These are phyloP conservation scores for Cyclotella choctawhatcheeana DNA, from an alignment of 108 stramenopile genomes.

Conservation along the genomic window DNA sequence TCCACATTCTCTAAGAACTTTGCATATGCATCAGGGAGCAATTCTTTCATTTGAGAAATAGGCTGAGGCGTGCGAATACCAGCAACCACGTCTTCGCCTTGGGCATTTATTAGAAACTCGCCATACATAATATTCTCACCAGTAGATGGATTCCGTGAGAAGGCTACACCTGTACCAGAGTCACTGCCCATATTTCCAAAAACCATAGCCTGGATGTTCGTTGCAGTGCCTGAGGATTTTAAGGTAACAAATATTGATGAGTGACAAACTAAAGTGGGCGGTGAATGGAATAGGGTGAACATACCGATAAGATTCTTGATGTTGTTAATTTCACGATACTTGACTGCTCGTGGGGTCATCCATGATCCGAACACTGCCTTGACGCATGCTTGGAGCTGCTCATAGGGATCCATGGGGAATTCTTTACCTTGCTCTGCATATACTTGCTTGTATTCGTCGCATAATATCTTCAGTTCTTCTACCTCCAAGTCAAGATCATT, in stretches of 20 bases:
- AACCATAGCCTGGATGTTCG: constrained; percentile 83
- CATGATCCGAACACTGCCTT: constrained; percentile 86
- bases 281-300: no score
- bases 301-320: constrained; percentile 78
- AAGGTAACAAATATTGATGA: not conserved
- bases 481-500: constrained; percentile 66
- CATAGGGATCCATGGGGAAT: constrained; percentile 68
- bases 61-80: constrained; percentile 88
- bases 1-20: constrained; percentile 79
- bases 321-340: constrained; percentile 83
- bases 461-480: constrained; percentile 64
- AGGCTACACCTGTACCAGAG: constrained; percentile 88
- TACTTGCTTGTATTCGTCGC: constrained; percentile 65
- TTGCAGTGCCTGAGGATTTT: no score
- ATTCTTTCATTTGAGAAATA: constrained; percentile 71
- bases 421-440: constrained; percentile 53
- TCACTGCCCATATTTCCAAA: constrained; percentile 86
- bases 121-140: constrained; percentile 81
- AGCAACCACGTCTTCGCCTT: constrained; percentile 91
- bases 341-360: constrained; percentile 84
- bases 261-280: no score
- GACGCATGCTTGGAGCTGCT: constrained; percentile 74
- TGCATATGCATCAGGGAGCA: constrained; percentile 77
- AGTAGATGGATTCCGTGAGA: constrained; percentile 84
- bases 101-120: constrained; percentile 90